These are phyloP conservation scores for Coffea humblotiana DNA, from an alignment of 305 asterid species.

Conservation along the genomic window DNA sequence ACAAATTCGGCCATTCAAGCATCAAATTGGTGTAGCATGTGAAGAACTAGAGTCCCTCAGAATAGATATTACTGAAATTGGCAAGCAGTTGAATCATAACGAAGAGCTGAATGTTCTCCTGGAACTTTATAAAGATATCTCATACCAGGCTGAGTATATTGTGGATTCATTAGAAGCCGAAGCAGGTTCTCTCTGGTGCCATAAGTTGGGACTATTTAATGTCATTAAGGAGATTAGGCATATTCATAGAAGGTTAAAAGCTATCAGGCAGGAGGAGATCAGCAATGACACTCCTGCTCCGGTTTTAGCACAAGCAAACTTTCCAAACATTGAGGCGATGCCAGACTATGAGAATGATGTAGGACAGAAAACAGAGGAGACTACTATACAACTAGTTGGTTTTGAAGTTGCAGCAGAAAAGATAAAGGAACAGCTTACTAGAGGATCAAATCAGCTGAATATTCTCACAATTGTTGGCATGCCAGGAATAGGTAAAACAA, in stretches of 20 bases:
- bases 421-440: neutral
- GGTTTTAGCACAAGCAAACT: neutral
- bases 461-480: neutral
- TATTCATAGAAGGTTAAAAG: neutral
- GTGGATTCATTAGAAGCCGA: neutral
- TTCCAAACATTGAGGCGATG: neutral
- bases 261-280: neutral
- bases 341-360: neutral
- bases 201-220: neutral
- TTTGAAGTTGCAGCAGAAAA: neutral
- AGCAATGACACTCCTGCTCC: neutral
- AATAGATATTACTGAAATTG: neutral
- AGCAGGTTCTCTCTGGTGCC: neutral
- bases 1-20: neutral
- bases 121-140: neutral
- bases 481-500: slow-evolving; percentile 19
- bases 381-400: neutral
- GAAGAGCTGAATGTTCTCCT: neutral
- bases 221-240: neutral
- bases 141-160: neutral
- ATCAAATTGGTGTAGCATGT: neutral
- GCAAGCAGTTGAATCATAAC: too few relatives aligned
- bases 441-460: neutral
- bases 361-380: neutral
- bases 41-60: neutral